A percentile compares a stretch with the other conserved stretches of the same genome.
These are phyloP conservation scores for Cylindrodendrum hubeiense DNA, from an alignment of 2,329 filamentous ascomycete genomes.

Conservation along the genomic window DNA sequence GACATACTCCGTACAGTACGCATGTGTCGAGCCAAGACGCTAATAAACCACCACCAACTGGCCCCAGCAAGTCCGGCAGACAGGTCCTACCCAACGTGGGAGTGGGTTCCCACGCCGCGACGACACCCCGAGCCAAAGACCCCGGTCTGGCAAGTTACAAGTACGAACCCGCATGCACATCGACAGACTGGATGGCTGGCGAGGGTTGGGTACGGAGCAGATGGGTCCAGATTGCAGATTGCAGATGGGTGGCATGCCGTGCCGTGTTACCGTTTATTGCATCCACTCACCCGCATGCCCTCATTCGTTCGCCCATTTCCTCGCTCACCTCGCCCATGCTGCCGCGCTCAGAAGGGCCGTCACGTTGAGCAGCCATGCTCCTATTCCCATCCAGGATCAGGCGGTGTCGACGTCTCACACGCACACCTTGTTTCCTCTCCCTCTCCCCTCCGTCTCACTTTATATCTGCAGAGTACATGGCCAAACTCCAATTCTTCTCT, in stretches of 20 bases:
- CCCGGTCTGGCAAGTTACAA: background rate
- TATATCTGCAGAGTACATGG: background rate
- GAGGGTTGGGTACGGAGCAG: background rate
- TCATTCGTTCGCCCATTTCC: background rate
- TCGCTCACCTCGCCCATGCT: background rate
- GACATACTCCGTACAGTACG: background rate
- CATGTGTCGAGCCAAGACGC: background rate
- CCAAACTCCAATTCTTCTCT: background rate
- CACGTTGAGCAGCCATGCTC: background rate
- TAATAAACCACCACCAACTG: background rate
- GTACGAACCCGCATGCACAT: background rate
- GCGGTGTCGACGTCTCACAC: constrained; percentile 12
- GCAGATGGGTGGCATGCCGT: constrained; percentile 18
- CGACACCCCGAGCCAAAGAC: background rate
- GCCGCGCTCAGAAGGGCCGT: background rate
- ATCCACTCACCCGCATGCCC: background rate
- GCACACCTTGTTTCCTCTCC: background rate
- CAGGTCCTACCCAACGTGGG: background rate
- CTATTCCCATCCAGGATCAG: background rate
- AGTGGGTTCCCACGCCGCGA: background rate
- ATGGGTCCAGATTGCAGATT: constrained; percentile 5
- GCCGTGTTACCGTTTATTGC: constrained; percentile 18
- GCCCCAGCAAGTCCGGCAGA: background rate
- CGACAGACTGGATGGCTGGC: background rate
- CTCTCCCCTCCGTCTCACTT: background rate